Percentiles rank a stretch among this genome's conserved stretches.
Conservation (phyloP, 441 rosid genomes). For the Macaranga tanarius region DNA sequence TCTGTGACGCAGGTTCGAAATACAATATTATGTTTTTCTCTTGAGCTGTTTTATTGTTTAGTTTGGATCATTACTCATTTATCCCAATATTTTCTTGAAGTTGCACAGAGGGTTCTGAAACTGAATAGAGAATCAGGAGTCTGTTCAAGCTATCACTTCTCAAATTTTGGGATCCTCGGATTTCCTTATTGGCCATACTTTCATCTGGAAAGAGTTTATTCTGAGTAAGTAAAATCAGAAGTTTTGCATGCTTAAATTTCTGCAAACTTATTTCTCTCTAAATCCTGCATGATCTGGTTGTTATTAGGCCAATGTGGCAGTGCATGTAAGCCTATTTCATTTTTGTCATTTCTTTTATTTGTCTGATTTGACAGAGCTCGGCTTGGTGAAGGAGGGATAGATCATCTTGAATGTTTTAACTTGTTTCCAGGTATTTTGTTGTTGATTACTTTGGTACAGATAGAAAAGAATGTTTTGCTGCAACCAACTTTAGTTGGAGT, state of each 20-base stretch:
- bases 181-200: conserved; percentile 79
- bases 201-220: conserved; percentile 67
- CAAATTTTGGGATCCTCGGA: conserved; percentile 79
- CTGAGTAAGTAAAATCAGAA: conserved; percentile 50
- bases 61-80: conserved; percentile 23
- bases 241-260: conserved; percentile 6
- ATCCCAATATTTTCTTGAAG: conserved; percentile 40
- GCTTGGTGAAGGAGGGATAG: conserved; percentile 37
- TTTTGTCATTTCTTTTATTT: conserved; percentile 9
- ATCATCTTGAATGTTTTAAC: conserved; percentile 53
- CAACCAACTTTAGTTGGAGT: neutral
- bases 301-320: conserved; percentile 5
- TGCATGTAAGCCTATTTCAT: conserved; percentile 11
- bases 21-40: conserved; percentile 4
- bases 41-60: conserved; percentile 20
- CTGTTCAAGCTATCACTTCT: conserved; percentile 56
- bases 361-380: conserved; percentile 49
- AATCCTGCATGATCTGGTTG: neutral
- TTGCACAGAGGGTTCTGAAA: conserved; percentile 73
- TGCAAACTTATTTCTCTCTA: neutral
- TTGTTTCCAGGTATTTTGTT: conserved; percentile 69
- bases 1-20: conserved; percentile 65
- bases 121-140: conserved; percentile 57
- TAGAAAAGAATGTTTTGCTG: neutral
- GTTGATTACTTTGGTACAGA: neutral